These are phyloP conservation scores for Eimeria maxima DNA, from an alignment of 169 alveolate genomes.

Conservation along the genomic window DNA sequence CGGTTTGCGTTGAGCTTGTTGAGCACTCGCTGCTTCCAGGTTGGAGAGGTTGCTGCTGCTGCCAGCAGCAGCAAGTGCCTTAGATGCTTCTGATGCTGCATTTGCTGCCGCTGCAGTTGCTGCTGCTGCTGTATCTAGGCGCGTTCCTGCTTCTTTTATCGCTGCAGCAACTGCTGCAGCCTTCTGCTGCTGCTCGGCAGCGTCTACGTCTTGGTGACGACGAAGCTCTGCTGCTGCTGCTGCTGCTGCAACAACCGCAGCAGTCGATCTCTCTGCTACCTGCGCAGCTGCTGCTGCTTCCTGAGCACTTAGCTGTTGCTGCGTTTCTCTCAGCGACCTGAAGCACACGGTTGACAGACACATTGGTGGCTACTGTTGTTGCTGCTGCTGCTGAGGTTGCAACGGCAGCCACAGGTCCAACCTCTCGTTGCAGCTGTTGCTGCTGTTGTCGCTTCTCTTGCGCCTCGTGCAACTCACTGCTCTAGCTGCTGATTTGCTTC, in stretches of 20 bases:
- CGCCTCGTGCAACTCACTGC: background rate
- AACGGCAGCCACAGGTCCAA: background rate
- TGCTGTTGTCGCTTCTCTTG: background rate
- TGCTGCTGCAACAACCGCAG: constrained; percentile 49
- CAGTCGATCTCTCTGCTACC: background rate
- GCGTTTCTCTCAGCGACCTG: background rate
- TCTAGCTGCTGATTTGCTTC: background rate
- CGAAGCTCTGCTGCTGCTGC: constrained; percentile 41
- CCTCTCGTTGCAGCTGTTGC: background rate
- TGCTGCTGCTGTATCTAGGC: background rate
- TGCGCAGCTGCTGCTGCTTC: constrained; percentile 33
- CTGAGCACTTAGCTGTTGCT: constrained; percentile 3
- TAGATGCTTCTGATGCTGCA: constrained; percentile 2
- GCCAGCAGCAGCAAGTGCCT: constrained; percentile 16
- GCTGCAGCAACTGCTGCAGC: constrained; percentile 19
- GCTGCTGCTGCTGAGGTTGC: constrained; percentile 16
- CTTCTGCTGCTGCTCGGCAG: background rate
- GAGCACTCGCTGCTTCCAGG: background rate
- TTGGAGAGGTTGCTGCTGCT: background rate
- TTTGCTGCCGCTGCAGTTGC: constrained; percentile 47
- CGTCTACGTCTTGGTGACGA: background rate
- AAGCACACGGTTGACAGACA: background rate
- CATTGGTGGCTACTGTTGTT: background rate
- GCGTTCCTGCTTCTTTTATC: background rate
- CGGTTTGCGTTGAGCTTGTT: background rate